Percentiles rank a stretch among this genome's conserved stretches.
Conservation (phyloP, 768 basidiomycete genomes). For the Amanita brunnescens region DNA sequence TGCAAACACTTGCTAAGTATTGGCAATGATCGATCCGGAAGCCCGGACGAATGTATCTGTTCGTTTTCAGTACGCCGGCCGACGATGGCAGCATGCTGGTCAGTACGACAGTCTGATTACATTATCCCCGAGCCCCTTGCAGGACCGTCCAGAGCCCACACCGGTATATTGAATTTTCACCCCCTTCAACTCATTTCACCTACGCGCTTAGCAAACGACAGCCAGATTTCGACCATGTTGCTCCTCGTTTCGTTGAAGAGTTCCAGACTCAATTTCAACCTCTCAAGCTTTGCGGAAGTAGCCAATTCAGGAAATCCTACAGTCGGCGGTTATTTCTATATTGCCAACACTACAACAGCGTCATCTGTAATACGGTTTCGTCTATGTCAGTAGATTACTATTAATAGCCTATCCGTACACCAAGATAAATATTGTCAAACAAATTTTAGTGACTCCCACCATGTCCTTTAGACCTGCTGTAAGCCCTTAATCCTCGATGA, state of each 20-base stretch:
- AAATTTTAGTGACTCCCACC: neutral
- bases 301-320: slow-evolving; percentile 27
- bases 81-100: slow-evolving; percentile 20
- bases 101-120: slow-evolving; percentile 31
- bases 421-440: neutral
- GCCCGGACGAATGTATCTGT: slow-evolving; percentile 30
- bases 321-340: slow-evolving; percentile 36
- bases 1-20: slow-evolving; percentile 19
- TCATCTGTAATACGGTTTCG: neutral
- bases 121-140: slow-evolving; percentile 29
- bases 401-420: neutral
- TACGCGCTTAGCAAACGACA: slow-evolving; percentile 23
- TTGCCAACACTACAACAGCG: slow-evolving; percentile 7
- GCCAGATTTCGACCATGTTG: slow-evolving; percentile 21
- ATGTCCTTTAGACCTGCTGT: slow-evolving; percentile 74
- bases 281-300: slow-evolving; percentile 25
- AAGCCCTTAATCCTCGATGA: slow-evolving; percentile 16
- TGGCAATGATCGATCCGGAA: slow-evolving; percentile 36
- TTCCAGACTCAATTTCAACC: slow-evolving; percentile 30
- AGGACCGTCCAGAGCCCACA: slow-evolving; percentile 37
- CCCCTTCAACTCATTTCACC: slow-evolving; percentile 9
- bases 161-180: slow-evolving; percentile 20
- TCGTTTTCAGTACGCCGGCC: slow-evolving; percentile 20
- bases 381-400: neutral
- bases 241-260: slow-evolving; percentile 23